Base-by-base conservation (phyloP, 2,329 filamentous ascomycete genomes). In the Coleophoma crateriformis region DNA sequence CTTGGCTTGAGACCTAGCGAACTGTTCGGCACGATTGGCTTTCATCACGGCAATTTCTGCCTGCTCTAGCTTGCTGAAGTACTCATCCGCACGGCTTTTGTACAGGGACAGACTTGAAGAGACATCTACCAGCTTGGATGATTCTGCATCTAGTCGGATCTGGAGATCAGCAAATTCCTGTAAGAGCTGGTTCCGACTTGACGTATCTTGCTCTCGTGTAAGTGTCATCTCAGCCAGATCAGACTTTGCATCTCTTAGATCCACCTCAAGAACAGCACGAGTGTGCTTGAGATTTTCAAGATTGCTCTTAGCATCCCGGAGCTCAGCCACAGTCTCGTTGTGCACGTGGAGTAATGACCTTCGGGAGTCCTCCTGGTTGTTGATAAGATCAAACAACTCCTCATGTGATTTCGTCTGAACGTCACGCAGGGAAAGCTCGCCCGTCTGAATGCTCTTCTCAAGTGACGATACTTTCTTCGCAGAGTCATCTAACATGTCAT, bases 21-120 rank as follows among this genome's bases (percentile, higher is more conserved):
- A 96, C 60, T 96, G 90, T 68, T 97, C 92, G 0, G 94, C 92
- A 20, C 92, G 82, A 52, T 81, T 86, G 14, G 92, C 92, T 67
- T 96, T 96, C 55, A 99, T 79, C 15, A 97, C 91, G 0, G 91
- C 85, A 57, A 97, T 95, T 67, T 99, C 92, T 14, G 94, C 94
- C 65, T 97, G 92, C 68, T 99, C 92, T 17, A 99, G 81, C 70
- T 96, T 96, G 73, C 84, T 88, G 70, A 96, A 99, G 69, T 99
- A 97, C 65, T 97, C 92, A 63, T 97, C 90, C 4, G 92, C 88
- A 40, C 92, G 84, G 55, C 82, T 84, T 77, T 95, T 96, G 76
- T 97, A 99, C 54, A 96, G 72, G 53, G 83, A 85, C 39, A 97
- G 78, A 66, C 87, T 95, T 3, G 90, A 87, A 7, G 82, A 84